Base-by-base conservation (phyloP, 345 rosid genomes). In the Corymbia maculata region DNA sequence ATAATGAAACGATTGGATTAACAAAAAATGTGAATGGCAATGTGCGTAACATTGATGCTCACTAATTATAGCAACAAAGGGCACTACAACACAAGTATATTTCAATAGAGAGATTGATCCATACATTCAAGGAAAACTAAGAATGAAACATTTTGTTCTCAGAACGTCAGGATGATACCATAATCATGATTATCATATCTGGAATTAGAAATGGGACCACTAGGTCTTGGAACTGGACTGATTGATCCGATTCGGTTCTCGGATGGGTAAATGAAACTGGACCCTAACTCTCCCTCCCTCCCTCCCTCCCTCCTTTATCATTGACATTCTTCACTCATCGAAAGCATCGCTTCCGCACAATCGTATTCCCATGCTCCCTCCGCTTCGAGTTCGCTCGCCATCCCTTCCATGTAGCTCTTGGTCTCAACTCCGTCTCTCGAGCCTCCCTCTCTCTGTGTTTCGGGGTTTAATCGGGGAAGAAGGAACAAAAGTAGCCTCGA, bases 171-270 rank as follows among this genome's bases (percentile, higher is more conserved):
- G 22, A 30, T 32, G 45, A 68, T 68, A 68, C 1, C 22, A 68
- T 11, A 30, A 68, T 68, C 79, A 68, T 6, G 22, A 16, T 14
- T 66, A 42, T 42, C 79, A 61, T 36, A 36, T 36, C 42, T 36
- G 42, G 42, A 36, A 36, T 36, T 2, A 36, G 4, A 36, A 36
- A 36, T 36, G 2, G 42, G 42, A 36, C 42, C 42, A 36, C 4
- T 36, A 4, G 42, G 42, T 36, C 42, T 36, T 36, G 42, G 42
- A 36, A 36, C 42, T 36, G 0, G 13, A 24, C 1, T 16, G 1
- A 19, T 9, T 13, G 4, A 2, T 57, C 13, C 2, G 0, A 10
- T 4, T 6, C 26, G 1, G 6, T 9, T 57, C 26, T 7, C 7
- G 2, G n/a, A 12, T 26, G 30, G n/a, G 7, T 12, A 13, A 28